Base-by-base conservation (phyloP, 805 yeast species). In the Candida incommunis region DNA sequence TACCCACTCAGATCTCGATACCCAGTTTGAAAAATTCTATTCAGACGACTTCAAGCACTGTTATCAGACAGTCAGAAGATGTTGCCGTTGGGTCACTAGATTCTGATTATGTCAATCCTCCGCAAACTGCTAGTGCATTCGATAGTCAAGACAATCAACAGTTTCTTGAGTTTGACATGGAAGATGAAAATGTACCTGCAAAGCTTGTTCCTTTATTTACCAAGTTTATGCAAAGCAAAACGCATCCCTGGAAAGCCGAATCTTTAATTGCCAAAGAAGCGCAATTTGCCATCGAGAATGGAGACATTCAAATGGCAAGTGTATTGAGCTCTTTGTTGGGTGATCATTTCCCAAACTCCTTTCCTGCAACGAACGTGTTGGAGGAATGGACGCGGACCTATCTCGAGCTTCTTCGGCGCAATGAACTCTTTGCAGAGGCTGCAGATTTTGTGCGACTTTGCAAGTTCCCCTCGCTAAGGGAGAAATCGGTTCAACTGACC, bases 221-320 rank as follows among this genome's bases (percentile, higher is more conserved):
- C 9, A 31, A 31, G 20, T 31, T 31, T 31, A 31, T 31, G 37
- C 37, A 31, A 16, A 31, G 18, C 18, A 16, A 5, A 9, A 43
- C 41, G 3, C 52, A 57, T 24, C 85, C 88, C 0, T 82, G 87
- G 82, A 65, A 68, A 16, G 72, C 81, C 2, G 61, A 66, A 4
- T 62, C 58, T 41, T 57, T 82, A 46, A 64, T 82, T 9, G 54
- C 62, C 41, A 65, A 74, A 50, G 75, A 78, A 0, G 59, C 75
- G n/a, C 69, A 69, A 21, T 78, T 73, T 59, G 72, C 80, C 40
- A 57, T 72, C 3, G 59, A 59, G 5, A 82, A 78, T 51, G 90
- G 90, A 1, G 86, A 82, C 56, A 54, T 79, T 16, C 63, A 78
- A 13, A 65, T 78, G 69, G 68, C 80, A 48, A 71, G 82, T 3